Percentiles rank a stretch among this genome's conserved stretches.
These are phyloP conservation scores for Euryodendron excelsum DNA, from an alignment of 148 eudicot genomes.

Conservation along the genomic window DNA sequence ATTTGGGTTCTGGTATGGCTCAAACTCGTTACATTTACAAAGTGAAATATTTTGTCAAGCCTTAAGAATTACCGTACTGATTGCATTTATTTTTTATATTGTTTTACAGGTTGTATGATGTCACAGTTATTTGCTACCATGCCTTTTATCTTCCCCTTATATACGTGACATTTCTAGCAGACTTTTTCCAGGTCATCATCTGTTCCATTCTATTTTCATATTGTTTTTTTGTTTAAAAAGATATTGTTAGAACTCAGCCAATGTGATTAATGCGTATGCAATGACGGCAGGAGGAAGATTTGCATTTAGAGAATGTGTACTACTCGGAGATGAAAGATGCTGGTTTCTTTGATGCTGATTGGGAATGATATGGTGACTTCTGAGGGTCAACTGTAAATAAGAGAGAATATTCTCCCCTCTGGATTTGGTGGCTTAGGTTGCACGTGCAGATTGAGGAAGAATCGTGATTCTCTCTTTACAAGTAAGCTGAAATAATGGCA, in stretches of 20 bases:
- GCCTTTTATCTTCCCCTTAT: constrained; percentile 66
- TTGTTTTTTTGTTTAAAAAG: not conserved
- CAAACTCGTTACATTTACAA: not conserved
- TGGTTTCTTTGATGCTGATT: constrained; percentile 67
- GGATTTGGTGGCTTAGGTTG: not conserved
- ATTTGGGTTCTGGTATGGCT: constrained; percentile 48
- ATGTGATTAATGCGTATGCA: not conserved
- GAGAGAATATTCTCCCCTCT: not conserved
- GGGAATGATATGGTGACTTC: constrained; percentile 38
- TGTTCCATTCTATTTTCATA: not conserved
- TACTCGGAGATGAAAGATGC: constrained; percentile 87
- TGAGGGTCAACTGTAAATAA: constrained; percentile 33
- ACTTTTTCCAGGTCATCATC: constrained; percentile 59
- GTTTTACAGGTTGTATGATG: constrained; percentile 57
- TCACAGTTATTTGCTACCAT: constrained; percentile 60
- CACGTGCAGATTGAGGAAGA: constrained; percentile 2
- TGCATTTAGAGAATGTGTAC: constrained; percentile 65
- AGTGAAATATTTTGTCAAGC: no score
- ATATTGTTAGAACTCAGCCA: not conserved
- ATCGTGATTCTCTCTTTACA: not conserved
- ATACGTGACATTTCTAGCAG: constrained; percentile 64
- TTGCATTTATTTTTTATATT: constrained; percentile 1
- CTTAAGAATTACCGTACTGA: not conserved
- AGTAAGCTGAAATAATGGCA: not conserved
- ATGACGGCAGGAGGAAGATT: constrained; percentile 53